Conservation (phyloP, 352 stramenopile genomes). For the Globisporangium apiculatum region DNA sequence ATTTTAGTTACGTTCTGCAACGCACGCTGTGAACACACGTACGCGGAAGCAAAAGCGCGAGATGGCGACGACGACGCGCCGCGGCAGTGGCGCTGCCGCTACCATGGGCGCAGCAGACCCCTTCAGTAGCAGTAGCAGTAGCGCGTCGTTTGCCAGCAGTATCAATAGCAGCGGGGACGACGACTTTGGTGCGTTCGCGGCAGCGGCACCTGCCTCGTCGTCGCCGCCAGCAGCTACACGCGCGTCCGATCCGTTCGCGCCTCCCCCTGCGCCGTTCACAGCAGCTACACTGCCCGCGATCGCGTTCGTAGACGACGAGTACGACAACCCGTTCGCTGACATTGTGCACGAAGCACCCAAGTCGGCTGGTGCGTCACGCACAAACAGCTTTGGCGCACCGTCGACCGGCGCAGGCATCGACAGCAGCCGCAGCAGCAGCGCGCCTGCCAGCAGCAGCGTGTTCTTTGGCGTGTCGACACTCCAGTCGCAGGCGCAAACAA, state of each 20-base stretch:
- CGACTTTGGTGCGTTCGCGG: slow-evolving; percentile 35
- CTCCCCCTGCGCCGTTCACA: slow-evolving; percentile 1
- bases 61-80: neutral
- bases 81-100: neutral
- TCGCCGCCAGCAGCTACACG: slow-evolving; percentile 1
- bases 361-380: slow-evolving; percentile 2
- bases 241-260: neutral
- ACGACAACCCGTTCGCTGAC: slow-evolving; percentile 17
- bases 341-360: slow-evolving; percentile 12
- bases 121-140: slow-evolving; percentile 2
- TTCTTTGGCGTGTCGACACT: neutral
- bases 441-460: neutral
- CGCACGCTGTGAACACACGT: too few relatives aligned
- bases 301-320: slow-evolving; percentile 13
- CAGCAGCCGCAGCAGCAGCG: neutral
- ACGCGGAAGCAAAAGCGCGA: neutral
- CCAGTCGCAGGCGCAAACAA: slow-evolving; percentile 1
- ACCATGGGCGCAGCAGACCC: neutral
- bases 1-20: too few relatives aligned
- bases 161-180: slow-evolving; percentile 6
- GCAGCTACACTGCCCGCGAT: slow-evolving; percentile 5
- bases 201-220: slow-evolving; percentile 22
- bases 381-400: slow-evolving; percentile 3
- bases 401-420: neutral
- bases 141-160: neutral